Conservation (phyloP, 2,329 filamentous ascomycete species). For the Phyllosticta citrichinensis region DNA sequence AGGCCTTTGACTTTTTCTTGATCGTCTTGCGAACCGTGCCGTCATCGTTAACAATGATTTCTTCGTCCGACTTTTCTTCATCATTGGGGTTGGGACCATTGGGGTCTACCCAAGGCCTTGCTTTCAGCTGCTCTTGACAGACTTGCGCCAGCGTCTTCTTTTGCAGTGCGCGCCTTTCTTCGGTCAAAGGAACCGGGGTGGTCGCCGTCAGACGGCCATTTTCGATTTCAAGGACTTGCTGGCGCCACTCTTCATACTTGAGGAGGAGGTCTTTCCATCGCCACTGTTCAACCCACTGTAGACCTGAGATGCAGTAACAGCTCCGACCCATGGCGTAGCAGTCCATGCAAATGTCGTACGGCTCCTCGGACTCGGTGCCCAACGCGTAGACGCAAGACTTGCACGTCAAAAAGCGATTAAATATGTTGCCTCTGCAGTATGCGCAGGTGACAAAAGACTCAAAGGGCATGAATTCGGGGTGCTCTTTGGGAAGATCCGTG, state of each 20-base stretch:
- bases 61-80: slow-evolving; percentile 37
- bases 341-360: slow-evolving; percentile 96
- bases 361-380: slow-evolving; percentile 62
- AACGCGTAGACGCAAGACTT: slow-evolving; percentile 65
- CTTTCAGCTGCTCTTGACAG: slow-evolving; percentile 79
- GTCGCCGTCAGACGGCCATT: slow-evolving; percentile 54
- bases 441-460: slow-evolving; percentile 92
- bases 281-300: slow-evolving; percentile 92
- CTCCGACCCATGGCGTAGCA: slow-evolving; percentile 97
- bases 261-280: slow-evolving; percentile 66
- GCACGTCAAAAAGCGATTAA: slow-evolving; percentile 93
- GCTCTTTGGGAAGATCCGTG: slow-evolving; percentile 50
- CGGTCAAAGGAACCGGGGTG: slow-evolving; percentile 60
- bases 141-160: slow-evolving; percentile 82
- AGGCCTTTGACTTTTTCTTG: slow-evolving; percentile 46
- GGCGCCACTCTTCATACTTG: slow-evolving; percentile 75
- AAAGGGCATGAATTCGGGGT: slow-evolving; percentile 67
- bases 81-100: slow-evolving; percentile 47
- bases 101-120: slow-evolving; percentile 74
- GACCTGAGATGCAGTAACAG: slow-evolving; percentile 74
- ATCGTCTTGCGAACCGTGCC: slow-evolving; percentile 53
- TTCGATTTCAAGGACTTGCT: slow-evolving; percentile 64
- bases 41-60: slow-evolving; percentile 55
- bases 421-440: slow-evolving; percentile 92
- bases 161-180: slow-evolving; percentile 55